phyloP scores from a whole-genome alignment of 148 eudicot genomes.

The Selenicereus undatus region DNA sequence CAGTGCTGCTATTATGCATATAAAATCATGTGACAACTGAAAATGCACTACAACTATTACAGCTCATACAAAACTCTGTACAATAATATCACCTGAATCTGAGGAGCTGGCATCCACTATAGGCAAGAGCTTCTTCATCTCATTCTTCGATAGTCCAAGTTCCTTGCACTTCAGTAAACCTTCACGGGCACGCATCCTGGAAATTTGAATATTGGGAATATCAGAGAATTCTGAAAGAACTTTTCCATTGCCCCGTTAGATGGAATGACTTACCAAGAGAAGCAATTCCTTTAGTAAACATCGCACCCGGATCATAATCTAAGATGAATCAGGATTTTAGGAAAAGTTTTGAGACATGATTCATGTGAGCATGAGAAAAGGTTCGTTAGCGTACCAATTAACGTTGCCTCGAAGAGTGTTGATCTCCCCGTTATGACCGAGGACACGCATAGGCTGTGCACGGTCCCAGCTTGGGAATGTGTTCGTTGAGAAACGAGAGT shows the following conservation, averaged over 20 bases:
- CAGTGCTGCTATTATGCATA: not conserved
- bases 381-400: conserved; percentile 62
- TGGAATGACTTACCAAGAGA: conserved; percentile 16
- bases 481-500: conserved; percentile 96
- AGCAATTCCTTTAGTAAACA: conserved; percentile 5
- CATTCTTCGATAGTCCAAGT: conserved; percentile 89
- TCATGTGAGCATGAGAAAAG: conserved; percentile 7
- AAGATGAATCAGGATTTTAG: not conserved
- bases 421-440: conserved; percentile 98
- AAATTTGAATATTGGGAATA: not conserved
- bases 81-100: conserved; percentile 65
- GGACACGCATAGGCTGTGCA: conserved; percentile 99
- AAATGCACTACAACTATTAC: not conserved
- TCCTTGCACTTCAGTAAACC: conserved; percentile 96
- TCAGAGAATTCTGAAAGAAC: conserved; percentile 14
- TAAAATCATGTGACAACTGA: not conserved
- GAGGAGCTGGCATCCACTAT: conserved; percentile 97
- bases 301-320: not conserved
- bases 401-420: conserved; percentile 97
- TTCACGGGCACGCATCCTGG: conserved; percentile 98
- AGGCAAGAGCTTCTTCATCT: conserved; percentile 93
- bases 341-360: not conserved
- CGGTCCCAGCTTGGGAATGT: conserved; percentile 99
- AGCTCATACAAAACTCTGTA: not conserved
- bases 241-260: not conserved